phyloP scores from a whole-genome alignment of 805 yeast species.

The Spathaspora girioi region DNA sequence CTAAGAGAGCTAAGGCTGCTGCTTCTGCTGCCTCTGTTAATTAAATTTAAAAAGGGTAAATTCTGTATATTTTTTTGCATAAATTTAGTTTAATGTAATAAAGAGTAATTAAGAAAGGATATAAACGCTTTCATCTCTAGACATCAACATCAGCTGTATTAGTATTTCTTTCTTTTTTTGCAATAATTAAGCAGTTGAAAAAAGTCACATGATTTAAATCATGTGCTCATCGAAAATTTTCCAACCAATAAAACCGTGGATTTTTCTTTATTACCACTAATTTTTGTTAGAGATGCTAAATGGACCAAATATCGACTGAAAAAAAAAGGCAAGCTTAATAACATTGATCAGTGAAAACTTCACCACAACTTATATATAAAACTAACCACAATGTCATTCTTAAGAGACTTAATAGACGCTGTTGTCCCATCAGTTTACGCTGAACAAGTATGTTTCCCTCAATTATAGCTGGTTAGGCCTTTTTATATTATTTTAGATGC shows the following conservation, averaged over 20 bases:
- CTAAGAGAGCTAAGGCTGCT: constrained; percentile 66
- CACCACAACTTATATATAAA: neutral
- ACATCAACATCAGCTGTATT: no score
- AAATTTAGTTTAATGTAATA: constrained; percentile 2
- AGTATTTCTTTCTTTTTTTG: neutral
- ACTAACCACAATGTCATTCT: constrained; percentile 39
- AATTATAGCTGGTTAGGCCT: neutral
- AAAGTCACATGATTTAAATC: neutral
- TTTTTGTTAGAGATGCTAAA: neutral
- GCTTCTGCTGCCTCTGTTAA: constrained; percentile 22
- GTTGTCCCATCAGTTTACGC: constrained; percentile 83
- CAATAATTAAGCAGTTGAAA: neutral
- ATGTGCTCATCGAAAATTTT: neutral
- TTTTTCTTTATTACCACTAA: constrained; percentile 19
- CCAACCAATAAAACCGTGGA: constrained; percentile 23
- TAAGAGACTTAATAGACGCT: constrained; percentile 75
- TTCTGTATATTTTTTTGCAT: neutral
- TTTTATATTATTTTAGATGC: no score
- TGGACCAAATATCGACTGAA: constrained; percentile 1
- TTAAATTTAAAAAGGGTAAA: neutral
- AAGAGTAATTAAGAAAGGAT: neutral
- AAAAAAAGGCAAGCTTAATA: constrained; percentile 1
- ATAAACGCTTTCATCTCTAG: no score
- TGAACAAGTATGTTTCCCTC: constrained; percentile 53
- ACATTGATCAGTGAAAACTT: neutral